A percentile compares a stretch with the other conserved stretches of the same genome.
Conservation (phyloP, 345 rosid species). For the Salix udensis region DNA sequence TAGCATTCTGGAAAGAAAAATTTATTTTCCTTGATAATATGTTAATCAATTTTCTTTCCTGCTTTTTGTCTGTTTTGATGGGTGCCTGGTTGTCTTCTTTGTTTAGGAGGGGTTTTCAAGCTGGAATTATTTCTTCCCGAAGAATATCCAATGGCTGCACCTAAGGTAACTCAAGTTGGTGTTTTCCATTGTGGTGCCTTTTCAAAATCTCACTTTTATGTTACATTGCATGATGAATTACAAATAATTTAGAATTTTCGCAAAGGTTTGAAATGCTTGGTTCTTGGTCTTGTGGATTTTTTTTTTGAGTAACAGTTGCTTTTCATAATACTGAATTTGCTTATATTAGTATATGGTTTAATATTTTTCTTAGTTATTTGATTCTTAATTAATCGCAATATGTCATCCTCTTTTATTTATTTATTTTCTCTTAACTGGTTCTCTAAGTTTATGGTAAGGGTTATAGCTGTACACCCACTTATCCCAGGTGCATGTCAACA, state of each 20-base stretch:
- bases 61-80: neutral
- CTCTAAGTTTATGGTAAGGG: neutral
- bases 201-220: neutral
- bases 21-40: neutral
- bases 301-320: too few species aligned
- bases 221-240: neutral
- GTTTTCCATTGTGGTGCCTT: neutral
- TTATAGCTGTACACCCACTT: neutral
- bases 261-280: neutral
- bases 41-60: neutral
- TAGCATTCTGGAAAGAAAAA: neutral
- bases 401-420: neutral
- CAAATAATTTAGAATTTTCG: neutral
- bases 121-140: conserved; percentile 98
- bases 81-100: conserved; percentile 15
- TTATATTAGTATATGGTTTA: neutral
- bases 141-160: conserved; percentile 99
- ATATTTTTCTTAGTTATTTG: neutral
- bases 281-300: neutral
- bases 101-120: conserved; percentile 93
- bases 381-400: too few species aligned
- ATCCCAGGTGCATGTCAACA: neutral
- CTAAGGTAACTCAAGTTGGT: conserved; percentile 54
- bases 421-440: neutral
- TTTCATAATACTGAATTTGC: neutral